These are phyloP conservation scores for Phytophthora sp. DNA, from an alignment of 352 stramenopile species.

Conservation along the genomic window DNA sequence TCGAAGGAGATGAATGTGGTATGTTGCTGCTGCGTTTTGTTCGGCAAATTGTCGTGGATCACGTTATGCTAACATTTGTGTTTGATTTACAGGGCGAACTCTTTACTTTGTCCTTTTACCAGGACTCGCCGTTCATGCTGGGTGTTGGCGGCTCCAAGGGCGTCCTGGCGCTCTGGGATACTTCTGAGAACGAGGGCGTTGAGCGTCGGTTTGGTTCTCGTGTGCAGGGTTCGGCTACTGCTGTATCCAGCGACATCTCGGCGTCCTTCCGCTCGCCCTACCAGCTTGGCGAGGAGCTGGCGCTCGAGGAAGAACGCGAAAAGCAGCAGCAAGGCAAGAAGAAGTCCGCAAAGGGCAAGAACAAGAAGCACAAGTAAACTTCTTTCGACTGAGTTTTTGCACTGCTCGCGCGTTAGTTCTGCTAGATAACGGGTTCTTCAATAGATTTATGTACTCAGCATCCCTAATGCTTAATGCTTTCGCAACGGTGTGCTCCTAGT, in stretches of 20 bases:
- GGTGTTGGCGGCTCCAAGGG: slow-evolving; percentile 90
- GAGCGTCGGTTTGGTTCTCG: slow-evolving; percentile 85
- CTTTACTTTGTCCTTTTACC: slow-evolving; percentile 91
- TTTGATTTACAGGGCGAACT: slow-evolving; percentile 74
- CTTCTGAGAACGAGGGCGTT: slow-evolving; percentile 84
- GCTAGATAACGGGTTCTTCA: no score
- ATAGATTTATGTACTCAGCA: no score
- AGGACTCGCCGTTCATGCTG: slow-evolving; percentile 89
- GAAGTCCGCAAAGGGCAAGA: slow-evolving; percentile 47
- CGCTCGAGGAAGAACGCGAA: slow-evolving; percentile 70
- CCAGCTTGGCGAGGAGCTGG: slow-evolving; percentile 81
- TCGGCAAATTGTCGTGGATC: background rate
- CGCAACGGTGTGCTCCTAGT: no score
- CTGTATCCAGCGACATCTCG: slow-evolving; percentile 57
- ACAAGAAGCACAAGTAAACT: slow-evolving; percentile 53
- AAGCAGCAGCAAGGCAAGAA: slow-evolving; percentile 58
- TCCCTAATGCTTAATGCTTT: no score
- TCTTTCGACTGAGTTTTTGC: no score
- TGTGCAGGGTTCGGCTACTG: slow-evolving; percentile 41
- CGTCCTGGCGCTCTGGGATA: slow-evolving; percentile 91
- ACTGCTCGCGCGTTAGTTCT: no score
- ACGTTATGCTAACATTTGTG: slow-evolving; percentile 6
- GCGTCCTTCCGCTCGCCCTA: slow-evolving; percentile 77
- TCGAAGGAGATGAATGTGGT: slow-evolving; percentile 94
- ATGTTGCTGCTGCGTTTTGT: slow-evolving; percentile 43